Base-by-base conservation (phyloP, 2,329 filamentous ascomycete genomes). In the Trichoderma koningiopsis region DNA sequence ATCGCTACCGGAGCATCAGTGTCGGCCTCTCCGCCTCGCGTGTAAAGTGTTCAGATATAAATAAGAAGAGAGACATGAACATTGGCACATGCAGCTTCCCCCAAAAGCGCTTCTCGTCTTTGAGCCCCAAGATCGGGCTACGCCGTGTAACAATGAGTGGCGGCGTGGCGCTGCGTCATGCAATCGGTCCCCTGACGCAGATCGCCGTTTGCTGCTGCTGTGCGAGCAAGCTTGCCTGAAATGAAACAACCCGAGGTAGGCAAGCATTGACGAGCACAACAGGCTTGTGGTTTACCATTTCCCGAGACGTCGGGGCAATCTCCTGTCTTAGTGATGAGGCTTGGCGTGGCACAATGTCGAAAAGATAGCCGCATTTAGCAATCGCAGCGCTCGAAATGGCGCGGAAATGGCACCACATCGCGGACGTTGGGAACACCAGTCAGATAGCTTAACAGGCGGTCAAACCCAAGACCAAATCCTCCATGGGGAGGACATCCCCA, bases 401-500 rank as follows among this genome's bases (percentile, higher is more conserved):
- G 88, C 59, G 94, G 94, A 77, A 97, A 97, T 33, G 92, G 88
- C 68, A 96, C 92, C 29, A 94, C 88, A 79, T 97, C 94, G 77
- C 93, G 88, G 75, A 97, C 88, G 74, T 92, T 97, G 72, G 88
- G 86, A 49, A 95, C 89, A 11, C 94, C 94, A 37, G 91, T 88
- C 68, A 97, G 84, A 81, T 97, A 97, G 76, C 91, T 90, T 74
- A 97, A 80, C 72, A 97, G 85, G 68, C 94, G 88, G 83, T 97
- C 94, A 77, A 97, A 96, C 10, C 94, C 94, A 68, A 97, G 79
- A 3, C 94, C 94, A 77, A 97, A 97, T 0, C 94, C 94, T 53
- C 94, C 94, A 75, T 97, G 94, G 43, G 93, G 93, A 68, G 93
- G 92, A 73, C 91, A 94, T n/a, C 94, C 94, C 87, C 93, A 97